phyloP scores from a whole-genome alignment of 495 filamentous ascomycete species.

The Astrothelium subdiscretum region DNA sequence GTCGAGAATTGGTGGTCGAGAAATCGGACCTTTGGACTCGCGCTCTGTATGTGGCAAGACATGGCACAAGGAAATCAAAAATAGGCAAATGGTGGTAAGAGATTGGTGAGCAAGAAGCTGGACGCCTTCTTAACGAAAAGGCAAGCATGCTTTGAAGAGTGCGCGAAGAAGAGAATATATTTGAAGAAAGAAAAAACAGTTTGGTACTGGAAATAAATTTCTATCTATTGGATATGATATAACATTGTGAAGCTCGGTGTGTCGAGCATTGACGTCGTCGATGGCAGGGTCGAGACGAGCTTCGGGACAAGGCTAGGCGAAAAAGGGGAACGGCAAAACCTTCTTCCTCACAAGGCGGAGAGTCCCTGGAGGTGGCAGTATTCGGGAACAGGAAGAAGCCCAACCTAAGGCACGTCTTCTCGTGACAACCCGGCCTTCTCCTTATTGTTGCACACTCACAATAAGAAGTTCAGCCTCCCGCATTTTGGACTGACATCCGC shows the following conservation, averaged over 20 bases:
- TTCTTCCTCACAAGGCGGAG: no score
- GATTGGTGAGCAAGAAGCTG: constrained; percentile 12
- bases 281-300: no score
- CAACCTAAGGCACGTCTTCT: background rate
- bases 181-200: background rate
- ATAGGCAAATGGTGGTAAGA: constrained; percentile 5
- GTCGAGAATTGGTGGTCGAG: constrained; percentile 16
- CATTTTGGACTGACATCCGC: background rate
- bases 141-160: background rate
- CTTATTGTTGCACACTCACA: background rate
- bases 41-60: background rate
- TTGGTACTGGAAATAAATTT: no score
- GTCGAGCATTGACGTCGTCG: background rate
- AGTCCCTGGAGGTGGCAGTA: no score
- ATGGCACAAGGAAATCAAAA: constrained; percentile 23
- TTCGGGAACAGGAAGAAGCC: no score
- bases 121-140: background rate
- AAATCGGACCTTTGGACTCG: constrained; percentile 26
- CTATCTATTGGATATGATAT: no score
- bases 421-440: background rate
- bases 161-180: no score
- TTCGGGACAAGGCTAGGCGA: background rate
- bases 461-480: background rate
- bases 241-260: background rate
- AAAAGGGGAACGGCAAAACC: no score